Base-by-base conservation (phyloP, 805 yeast genomes). In the Candida nanaspora region DNA sequence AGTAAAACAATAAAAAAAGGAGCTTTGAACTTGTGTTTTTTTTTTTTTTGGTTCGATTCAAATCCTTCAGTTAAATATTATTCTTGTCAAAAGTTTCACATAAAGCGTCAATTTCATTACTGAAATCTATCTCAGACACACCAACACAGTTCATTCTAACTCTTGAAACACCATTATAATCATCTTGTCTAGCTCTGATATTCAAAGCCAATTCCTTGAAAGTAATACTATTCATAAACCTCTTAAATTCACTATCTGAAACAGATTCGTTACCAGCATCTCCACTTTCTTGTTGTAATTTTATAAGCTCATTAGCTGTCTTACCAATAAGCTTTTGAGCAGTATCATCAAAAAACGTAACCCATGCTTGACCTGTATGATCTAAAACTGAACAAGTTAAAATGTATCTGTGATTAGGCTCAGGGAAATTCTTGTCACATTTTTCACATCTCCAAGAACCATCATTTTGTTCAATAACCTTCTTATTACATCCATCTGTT, bases 371-470 rank as follows among this genome's bases (percentile, higher is more conserved):
- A 18, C 89, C 94, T 4, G 94, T 74, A 49, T 70, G 69, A 61
- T 93, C 98, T 53, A 80, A 71, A n/a, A 88, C 74, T 3, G 86
- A 76, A 35, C 79, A 60, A n/a, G 82, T 80, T 51, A 91, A 61
- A 40, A 88, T 79, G 51, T 85, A 93, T 59, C 98, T 76, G 66
- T 85, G 80, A 37, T 72, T 66, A 16, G 98, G 97, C 36, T 69
- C 72, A 2, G 73, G 69, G 55, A 76, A 81, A 46, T 74, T 75
- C 41, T 74, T 68, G 52, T 86, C 82, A 72, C 98, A 89, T 59
- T 82, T 83, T 59, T 89, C 98, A 69, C 98, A 93, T 61, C 95
- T 78, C 95, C 95, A 89, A 15, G 80, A 69, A 13, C 83, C 86
- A 54, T 77, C 82, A 26, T 76, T 69, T 41, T 74, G 80, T 54